phyloP scores from a whole-genome alignment of 345 rosid genomes.

The Eucalyptus cloeziana region DNA sequence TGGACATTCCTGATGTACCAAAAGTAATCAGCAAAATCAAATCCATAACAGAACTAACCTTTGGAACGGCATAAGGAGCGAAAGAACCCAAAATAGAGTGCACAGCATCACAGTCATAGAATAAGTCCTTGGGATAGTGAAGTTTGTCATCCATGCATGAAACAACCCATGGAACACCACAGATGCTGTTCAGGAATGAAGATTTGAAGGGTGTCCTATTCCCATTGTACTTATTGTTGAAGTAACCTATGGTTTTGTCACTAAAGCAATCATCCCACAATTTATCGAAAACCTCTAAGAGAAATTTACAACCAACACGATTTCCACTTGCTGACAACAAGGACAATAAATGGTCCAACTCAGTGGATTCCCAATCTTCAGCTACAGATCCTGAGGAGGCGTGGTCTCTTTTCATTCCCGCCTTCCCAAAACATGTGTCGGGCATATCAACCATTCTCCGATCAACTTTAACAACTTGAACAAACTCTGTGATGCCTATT shows the following conservation, averaged over 20 bases:
- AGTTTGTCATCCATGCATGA: constrained; percentile 62
- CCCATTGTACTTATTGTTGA: constrained; percentile 3
- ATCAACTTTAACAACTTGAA: constrained; percentile 61
- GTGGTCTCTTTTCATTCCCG: constrained; percentile 7
- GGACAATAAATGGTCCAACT: constrained; percentile 46
- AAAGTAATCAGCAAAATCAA: background rate
- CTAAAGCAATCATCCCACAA: constrained; percentile 66
- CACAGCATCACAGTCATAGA: constrained; percentile 69
- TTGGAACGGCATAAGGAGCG: constrained; percentile 84
- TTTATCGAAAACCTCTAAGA: constrained; percentile 62
- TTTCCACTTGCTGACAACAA: constrained; percentile 23
- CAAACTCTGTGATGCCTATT: constrained; percentile 78
- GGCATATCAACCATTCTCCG: constrained; percentile 39
- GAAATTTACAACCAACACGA: constrained; percentile 34
- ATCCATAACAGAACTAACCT: constrained; percentile 41
- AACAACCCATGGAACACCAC: constrained; percentile 53
- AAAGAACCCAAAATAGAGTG: constrained; percentile 55
- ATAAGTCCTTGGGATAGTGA: constrained; percentile 63
- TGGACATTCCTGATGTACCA: background rate
- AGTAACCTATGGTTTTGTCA: constrained; percentile 36
- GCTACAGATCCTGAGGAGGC: constrained; percentile 18
- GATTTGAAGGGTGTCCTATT: constrained; percentile 35
- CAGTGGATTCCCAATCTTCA: constrained; percentile 85
- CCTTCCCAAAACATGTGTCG: background rate
- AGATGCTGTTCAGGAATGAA: constrained; percentile 50